A percentile compares a stretch with the other conserved stretches of the same genome.
Conservation (phyloP, 495 filamentous ascomycete genomes). For the Penicillium taxi region DNA sequence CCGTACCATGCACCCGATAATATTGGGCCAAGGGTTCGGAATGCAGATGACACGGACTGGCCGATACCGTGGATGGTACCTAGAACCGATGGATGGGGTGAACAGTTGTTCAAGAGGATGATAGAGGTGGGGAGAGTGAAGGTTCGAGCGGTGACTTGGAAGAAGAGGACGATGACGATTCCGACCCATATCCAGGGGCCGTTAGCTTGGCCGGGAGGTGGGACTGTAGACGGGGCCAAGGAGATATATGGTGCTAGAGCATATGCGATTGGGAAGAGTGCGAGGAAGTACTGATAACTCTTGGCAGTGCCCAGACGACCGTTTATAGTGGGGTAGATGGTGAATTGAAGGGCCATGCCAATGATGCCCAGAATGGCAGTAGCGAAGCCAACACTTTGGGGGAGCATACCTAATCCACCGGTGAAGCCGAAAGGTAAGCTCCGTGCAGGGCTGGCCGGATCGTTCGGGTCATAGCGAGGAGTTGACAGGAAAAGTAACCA, state of each 20-base stretch:
- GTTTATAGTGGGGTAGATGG: conserved; percentile 65
- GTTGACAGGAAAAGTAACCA: conserved; percentile 83
- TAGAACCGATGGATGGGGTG: conserved; percentile 70
- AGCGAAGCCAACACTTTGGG: conserved; percentile 65
- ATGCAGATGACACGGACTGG: conserved; percentile 61
- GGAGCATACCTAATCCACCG: conserved; percentile 70
- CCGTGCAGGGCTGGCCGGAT: conserved; percentile 34
- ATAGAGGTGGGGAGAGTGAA: conserved; percentile 71
- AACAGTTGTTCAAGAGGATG: conserved; percentile 78
- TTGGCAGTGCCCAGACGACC: conserved; percentile 58
- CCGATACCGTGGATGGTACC: conserved; percentile 78
- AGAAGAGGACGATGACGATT: conserved; percentile 57
- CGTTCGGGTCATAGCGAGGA: conserved; percentile 53
- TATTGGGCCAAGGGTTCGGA: conserved; percentile 68
- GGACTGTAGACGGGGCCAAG: conserved; percentile 52
- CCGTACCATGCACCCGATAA: conserved; percentile 66
- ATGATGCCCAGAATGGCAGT: conserved; percentile 71
- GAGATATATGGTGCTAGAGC: conserved; percentile 64
- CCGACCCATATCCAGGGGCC: conserved; percentile 60
- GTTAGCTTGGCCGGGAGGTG: conserved; percentile 55
- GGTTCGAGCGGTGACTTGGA: conserved; percentile 73
- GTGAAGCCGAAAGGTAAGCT: conserved; percentile 64
- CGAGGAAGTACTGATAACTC: conserved; percentile 60
- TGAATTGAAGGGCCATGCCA: conserved; percentile 69
- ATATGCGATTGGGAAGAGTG: conserved; percentile 69